Evolutionary conservation across 495 filamentous ascomycete genomes (phyloP).

Genomic region (Elaphomyces granulatus): DNA sequence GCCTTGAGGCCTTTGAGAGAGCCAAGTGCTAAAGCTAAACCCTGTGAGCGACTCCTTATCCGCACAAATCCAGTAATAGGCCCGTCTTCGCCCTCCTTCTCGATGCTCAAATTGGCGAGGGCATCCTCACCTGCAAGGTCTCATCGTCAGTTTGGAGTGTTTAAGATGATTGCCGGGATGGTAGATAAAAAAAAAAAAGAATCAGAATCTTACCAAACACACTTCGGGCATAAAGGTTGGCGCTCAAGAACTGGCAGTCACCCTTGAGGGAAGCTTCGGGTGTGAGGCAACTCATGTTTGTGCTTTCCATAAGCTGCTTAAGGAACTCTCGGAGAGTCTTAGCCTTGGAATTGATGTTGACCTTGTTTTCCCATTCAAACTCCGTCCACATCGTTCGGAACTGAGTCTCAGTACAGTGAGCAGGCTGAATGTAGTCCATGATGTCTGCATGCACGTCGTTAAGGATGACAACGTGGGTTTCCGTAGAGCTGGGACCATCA

Average conservation of each 20-base stretch:
- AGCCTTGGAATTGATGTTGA: constrained; percentile 97
- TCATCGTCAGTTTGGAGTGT: background rate
- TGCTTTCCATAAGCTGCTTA: constrained; percentile 88
- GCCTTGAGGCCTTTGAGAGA: constrained; percentile 85
- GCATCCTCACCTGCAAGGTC: constrained; percentile 78
- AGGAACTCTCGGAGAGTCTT: constrained; percentile 88
- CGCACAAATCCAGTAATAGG: constrained; percentile 97
- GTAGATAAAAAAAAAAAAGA: background rate
- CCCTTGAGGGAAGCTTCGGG: constrained; percentile 94
- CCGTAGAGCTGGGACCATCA: constrained; percentile 86
- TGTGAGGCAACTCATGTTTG: constrained; percentile 97
- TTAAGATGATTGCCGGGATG: constrained; percentile 13
- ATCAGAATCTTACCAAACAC: constrained; percentile 74
- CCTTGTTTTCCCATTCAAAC: constrained; percentile 99
- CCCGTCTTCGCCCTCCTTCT: constrained; percentile 91
- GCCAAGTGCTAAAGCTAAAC: constrained; percentile 83
- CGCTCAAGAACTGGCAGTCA: constrained; percentile 95
- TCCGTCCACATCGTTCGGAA: constrained; percentile 99
- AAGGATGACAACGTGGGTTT: constrained; percentile 94
- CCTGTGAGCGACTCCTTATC: constrained; percentile 95
- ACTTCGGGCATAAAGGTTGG: constrained; percentile 92
- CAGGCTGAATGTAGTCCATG: constrained; percentile 99
- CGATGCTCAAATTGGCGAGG: constrained; percentile 91
- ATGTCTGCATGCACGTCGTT: constrained; percentile 99
- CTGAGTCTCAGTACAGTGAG: constrained; percentile 90